Evolutionary conservation across 2,329 filamentous ascomycete genomes (phyloP).

Genomic region (Ophiostoma himal-ulmi): DNA sequence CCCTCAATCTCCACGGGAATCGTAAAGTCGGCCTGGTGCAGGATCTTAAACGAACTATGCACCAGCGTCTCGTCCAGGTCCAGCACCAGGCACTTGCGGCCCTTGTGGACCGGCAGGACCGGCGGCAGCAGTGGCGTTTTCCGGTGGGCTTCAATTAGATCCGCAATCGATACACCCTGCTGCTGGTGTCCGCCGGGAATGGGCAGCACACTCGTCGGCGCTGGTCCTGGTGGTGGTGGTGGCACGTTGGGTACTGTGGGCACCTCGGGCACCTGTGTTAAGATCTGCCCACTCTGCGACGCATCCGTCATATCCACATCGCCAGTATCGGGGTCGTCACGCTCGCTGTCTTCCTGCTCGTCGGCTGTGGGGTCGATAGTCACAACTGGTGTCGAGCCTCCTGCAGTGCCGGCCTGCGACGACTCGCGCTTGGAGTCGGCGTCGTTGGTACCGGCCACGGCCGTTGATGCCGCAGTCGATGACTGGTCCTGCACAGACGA

Average conservation of each 20-base stretch:
- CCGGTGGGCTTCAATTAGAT: conserved; percentile 29
- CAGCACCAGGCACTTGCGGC: conserved; percentile 88
- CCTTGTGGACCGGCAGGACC: conserved; percentile 69
- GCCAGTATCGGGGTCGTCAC: background rate
- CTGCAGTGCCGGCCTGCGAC: conserved; percentile 35
- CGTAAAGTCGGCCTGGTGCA: conserved; percentile 97
- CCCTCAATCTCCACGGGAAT: conserved; percentile 99
- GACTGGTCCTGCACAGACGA: conserved; percentile 43
- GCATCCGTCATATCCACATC: conserved; percentile 65
- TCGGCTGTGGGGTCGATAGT: conserved; percentile 37
- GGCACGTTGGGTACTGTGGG: conserved; percentile 28
- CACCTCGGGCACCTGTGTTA: conserved; percentile 35
- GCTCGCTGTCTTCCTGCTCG: conserved; percentile 35
- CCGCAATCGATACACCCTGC: conserved; percentile 35
- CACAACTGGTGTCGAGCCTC: conserved; percentile 36
- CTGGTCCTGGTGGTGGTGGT: conserved; percentile 44
- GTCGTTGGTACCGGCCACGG: conserved; percentile 30
- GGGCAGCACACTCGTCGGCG: conserved; percentile 32
- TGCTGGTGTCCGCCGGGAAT: conserved; percentile 28
- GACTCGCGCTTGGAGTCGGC: conserved; percentile 40
- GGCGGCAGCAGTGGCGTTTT: conserved; percentile 76
- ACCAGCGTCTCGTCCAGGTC: conserved; percentile 96
- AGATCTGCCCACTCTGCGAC: conserved; percentile 37
- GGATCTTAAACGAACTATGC: conserved; percentile 98
- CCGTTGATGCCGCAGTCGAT: conserved; percentile 22